Evolutionary conservation across 2,329 filamentous ascomycete species (phyloP), one percentile per base, ranked within the genome.

Genomic region (Thielaviopsis cerberus): DNA sequence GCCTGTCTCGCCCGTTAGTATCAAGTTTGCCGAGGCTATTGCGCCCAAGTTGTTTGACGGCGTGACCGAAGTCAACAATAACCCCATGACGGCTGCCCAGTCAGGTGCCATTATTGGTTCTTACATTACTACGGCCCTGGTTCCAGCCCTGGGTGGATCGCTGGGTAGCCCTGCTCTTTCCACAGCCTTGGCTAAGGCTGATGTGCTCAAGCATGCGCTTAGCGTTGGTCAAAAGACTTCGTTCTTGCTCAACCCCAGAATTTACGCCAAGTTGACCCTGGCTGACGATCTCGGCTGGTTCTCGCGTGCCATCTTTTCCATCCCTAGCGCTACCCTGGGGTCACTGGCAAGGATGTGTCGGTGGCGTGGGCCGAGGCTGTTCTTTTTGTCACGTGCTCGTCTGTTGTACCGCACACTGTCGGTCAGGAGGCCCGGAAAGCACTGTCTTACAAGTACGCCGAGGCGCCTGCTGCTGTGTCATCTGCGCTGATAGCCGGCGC

Each of bases 251-350:
- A 95, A 87, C 65, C 78, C 85, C 34, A 85, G 86, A 61, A 80
- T 95, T 4, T 97, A 92, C 70, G 82, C 83, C 41, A 96, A 95
- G 66, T 66, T 95, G 24, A 76, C 77, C 1, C 71, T 75, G 0
- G 81, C 85, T 58, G 86, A 90, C 57, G 92, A 98, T 64, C 73
- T 89, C 22, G 74, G 73, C 57, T 96, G 92, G 87, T 77, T 87
- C 55, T 73, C 83, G 50, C 79, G 81, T 62, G 84, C 88, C 27
- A 73, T 97, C 54, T 72, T 78, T 17, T 78, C 82, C 25, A 71
- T 85, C 17, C 77, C 82, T 17, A 67, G 74, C 17, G 73, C 75
- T 20, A 68, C 89, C 2, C 70, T 72, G 13, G 73, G 77, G 26
- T 71, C 75, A 13, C 67, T 72, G 3, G 65, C 68, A 71, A 72